Evolutionary conservation across 352 stramenopile species (phyloP), one percentile per base, ranked within the genome.

Genomic region (Nothophytophthora sp.): DNA sequence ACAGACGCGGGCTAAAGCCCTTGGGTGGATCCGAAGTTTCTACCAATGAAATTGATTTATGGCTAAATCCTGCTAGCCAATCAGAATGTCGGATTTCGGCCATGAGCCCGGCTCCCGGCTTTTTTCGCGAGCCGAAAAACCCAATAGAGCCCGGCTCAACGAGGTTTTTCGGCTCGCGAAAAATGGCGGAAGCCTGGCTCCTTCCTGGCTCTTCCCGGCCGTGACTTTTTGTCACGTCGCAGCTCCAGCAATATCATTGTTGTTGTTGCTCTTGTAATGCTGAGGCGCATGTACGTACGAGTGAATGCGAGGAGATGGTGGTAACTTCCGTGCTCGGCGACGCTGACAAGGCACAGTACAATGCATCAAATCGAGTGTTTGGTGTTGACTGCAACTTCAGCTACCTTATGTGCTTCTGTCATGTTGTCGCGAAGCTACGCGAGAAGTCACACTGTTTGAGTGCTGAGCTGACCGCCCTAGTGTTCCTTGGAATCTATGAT

Each of bases 371-470:
- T 9, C 3, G 23, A 7, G 32, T 43, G 8, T 42, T 42, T 16
- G 15, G n/a, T n/a, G n/a, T 16, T 0, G 44, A 41, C 9, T 28
- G 33, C 33, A 12, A 7, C 2, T 41, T 34, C 13, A 34, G 1
- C 5, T 60, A 61, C 15, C 15, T 64, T 2, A 67, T 72, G 63
- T 73, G 54, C 22, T 73, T 59, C 24, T 70, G 64, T n/a, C 55
- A 70, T 27, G 50, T 70, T 5, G 57, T 63, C 18, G 37, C 40
- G 1, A 70, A 73, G 8, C 30, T 63, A 0, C 50, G 50, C 30
- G 56, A 63, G 19, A 18, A 15, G 2, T 10, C 38, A 20, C 36
- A 35, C 2, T 2, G 30, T 0, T 16, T 67, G 29, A 27, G 12
- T 20, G 28, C 34, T 10, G 13, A 42, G 8, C 30, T 56, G 1